These are phyloP conservation scores for Monosporascus sp. DNA, from an alignment of 2,329 filamentous ascomycete genomes.

Conservation along the genomic window DNA sequence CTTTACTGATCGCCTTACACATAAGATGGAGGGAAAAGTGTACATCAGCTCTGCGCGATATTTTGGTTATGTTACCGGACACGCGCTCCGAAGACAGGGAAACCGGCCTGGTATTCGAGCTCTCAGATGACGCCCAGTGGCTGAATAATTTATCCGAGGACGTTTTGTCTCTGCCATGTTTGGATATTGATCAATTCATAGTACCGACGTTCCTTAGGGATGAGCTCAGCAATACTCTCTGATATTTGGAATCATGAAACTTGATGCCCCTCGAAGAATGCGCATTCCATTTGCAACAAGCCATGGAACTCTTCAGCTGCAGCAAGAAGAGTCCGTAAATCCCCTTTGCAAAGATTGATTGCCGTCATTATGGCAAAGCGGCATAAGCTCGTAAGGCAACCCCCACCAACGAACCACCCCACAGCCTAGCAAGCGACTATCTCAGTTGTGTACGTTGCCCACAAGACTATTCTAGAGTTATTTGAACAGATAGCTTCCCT, in stretches of 20 bases:
- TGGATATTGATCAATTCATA: not conserved
- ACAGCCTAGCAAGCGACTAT: too few relatives aligned
- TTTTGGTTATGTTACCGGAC: not conserved
- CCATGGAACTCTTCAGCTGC: too few relatives aligned
- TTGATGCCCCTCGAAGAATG: too few relatives aligned
- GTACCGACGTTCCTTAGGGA: not conserved
- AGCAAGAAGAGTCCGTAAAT: too few relatives aligned
- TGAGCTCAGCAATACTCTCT: not conserved
- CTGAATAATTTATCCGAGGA: not conserved
- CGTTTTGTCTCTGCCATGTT: not conserved
- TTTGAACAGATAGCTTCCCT: too few relatives aligned
- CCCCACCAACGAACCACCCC: too few relatives aligned
- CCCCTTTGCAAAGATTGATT: too few relatives aligned
- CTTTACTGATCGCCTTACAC: slow-evolving; percentile 47
- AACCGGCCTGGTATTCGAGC: not conserved
- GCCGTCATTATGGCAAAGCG: too few relatives aligned
- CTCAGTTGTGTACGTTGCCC: too few relatives aligned
- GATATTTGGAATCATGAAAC: not conserved
- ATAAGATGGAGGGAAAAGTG: slow-evolving; percentile 44
- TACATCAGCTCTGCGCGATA: slow-evolving; percentile 9
- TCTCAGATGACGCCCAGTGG: not conserved
- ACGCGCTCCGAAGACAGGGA: not conserved
- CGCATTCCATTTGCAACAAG: too few relatives aligned
- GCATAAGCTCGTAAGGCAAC: too few relatives aligned
- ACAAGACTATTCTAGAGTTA: too few relatives aligned